Evolutionary conservation across 2,329 filamentous ascomycete species (phyloP).

Genomic region (Coleophoma cylindrospora): DNA sequence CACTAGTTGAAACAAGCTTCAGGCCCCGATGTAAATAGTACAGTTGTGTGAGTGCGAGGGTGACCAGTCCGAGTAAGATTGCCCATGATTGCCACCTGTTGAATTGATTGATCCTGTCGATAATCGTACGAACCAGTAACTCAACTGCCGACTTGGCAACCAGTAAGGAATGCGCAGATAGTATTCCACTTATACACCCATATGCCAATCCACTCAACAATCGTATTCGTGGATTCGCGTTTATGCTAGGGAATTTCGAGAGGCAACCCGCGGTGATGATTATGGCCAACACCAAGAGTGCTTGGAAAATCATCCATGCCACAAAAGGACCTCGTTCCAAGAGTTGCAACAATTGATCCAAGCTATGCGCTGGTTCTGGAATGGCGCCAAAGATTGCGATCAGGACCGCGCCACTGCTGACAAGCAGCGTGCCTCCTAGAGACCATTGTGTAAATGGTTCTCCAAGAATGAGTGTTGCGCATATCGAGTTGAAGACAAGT

Average conservation of each 20-base stretch:
- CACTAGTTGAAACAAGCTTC: conserved; percentile 90
- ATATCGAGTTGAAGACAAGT: conserved; percentile 97
- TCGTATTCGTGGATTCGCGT: conserved; percentile 61
- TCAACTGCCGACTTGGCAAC: conserved; percentile 97
- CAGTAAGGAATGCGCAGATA: conserved; percentile 89
- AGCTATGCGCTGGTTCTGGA: conserved; percentile 82
- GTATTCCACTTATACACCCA: conserved; percentile 83
- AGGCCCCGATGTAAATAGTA: conserved; percentile 94
- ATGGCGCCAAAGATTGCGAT: conserved; percentile 95
- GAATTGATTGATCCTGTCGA: conserved; percentile 89
- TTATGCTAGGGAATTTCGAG: conserved; percentile 44
- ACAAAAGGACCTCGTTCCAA: conserved; percentile 73
- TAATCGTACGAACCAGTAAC: conserved; percentile 78
- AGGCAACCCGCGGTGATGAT: conserved; percentile 57
- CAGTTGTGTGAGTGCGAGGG: conserved; percentile 80
- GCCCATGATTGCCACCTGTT: conserved; percentile 93
- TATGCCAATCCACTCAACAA: conserved; percentile 80
- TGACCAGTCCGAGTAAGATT: conserved; percentile 76
- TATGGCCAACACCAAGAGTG: conserved; percentile 65
- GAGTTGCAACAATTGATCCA: conserved; percentile 75
- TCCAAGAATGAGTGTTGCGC: conserved; percentile 85
- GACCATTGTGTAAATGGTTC: conserved; percentile 95
- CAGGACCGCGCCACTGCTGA: conserved; percentile 80
- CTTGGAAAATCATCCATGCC: conserved; percentile 82
- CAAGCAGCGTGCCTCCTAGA: conserved; percentile 82